Evolutionary conservation across 805 yeast species (phyloP), one percentile per base, ranked within the genome.

Genomic region (Teunomyces stri): DNA sequence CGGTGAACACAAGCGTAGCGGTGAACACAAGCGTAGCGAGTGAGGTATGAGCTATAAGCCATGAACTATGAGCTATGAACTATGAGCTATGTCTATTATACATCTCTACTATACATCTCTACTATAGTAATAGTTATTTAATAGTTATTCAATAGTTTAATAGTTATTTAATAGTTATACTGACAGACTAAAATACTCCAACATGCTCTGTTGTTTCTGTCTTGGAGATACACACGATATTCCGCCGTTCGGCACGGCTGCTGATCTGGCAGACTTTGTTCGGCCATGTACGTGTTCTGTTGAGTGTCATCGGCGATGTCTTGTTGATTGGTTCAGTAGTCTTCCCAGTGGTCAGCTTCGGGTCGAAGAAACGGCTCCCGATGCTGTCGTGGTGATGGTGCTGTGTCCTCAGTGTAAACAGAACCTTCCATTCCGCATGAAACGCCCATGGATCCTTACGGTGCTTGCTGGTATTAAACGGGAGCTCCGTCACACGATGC

Each of bases 371-470:
- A 12, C 34, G 11, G 31, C 12, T 5, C 5, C 7, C 39, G n/a
- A 12, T 11, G 31, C 13, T 3, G 58, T 57, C 18, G 50, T 55
- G 12, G 47, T 65, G 9, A 45, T 65, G 28, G 66, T 71, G 5
- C 55, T 66, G 5, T 72, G 77, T 47, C 76, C 76, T 3, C 77
- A 72, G 49, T 72, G 77, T 49, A 70, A 70, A 45, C 53, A 58
- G 21, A 61, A 64, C 22, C 65, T 72, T 40, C 48, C 58, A 7
- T 70, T 72, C 52, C 52, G 59, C 28, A 61, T 70, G 64, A 57
- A 58, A 46, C 47, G 61, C 27, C 68, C 70, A 33, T 41, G 55
- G 6, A 31, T 66, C 6, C 48, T 72, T 25, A 46, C 64, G 1
- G 27, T 61, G n/a, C 51, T 53, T 13, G 42, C 58, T 5, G 45